phyloP scores from a whole-genome alignment of 345 rosid genomes.

The Eucalyptus sp. region DNA sequence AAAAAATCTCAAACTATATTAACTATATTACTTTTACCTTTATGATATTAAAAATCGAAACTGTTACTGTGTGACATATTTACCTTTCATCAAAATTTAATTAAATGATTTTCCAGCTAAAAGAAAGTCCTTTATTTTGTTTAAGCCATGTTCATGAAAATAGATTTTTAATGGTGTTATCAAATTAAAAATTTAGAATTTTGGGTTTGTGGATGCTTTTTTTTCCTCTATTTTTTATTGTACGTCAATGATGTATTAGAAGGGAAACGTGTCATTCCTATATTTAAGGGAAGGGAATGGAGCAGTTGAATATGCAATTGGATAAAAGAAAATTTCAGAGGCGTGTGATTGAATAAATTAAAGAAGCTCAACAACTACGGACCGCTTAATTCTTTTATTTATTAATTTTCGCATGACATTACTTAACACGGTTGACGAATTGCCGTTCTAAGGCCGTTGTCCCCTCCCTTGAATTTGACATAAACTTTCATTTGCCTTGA shows the following conservation, averaged over 20 bases:
- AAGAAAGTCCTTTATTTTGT: accelerated
- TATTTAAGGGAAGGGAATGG: background rate
- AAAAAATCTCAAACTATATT: too few relatives aligned
- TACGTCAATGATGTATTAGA: too few relatives aligned
- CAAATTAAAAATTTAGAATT: too few relatives aligned
- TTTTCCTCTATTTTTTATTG: too few relatives aligned
- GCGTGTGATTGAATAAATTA: background rate
- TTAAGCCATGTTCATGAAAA: background rate
- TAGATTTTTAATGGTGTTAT: too few relatives aligned
- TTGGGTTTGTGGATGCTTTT: too few relatives aligned
- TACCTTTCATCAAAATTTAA: too few relatives aligned
- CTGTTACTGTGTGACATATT: too few relatives aligned
- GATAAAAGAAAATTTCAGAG: background rate
- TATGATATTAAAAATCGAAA: too few relatives aligned
- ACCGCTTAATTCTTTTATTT: too few relatives aligned
- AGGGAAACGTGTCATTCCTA: background rate
- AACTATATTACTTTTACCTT: too few relatives aligned
- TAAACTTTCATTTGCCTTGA: accelerated
- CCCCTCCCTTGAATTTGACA: background rate
- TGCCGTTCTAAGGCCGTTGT: background rate
- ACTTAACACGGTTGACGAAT: background rate
- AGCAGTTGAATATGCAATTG: background rate
- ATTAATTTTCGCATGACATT: background rate
- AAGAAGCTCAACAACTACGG: background rate
- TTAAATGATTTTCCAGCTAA: too few relatives aligned